A percentile compares a stretch with the other conserved stretches of the same genome.
phyloP scores from a whole-genome alignment of 257 asterid species.

The Capsicum chinense region DNA sequence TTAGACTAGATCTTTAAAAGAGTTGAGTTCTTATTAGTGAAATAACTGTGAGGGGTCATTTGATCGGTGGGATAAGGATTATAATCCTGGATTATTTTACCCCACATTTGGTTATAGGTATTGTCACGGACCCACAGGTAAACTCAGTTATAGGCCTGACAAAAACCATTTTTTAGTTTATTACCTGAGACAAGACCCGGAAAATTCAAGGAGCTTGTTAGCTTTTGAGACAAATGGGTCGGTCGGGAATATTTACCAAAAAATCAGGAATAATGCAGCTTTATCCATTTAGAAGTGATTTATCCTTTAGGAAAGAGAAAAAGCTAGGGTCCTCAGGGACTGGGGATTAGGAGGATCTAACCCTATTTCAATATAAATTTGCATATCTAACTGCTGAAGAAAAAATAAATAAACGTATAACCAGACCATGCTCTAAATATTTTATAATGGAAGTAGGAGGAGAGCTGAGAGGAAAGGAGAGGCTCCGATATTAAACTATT shows the following conservation, averaged over 20 bases:
- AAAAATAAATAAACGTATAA: neutral
- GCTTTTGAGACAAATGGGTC: neutral
- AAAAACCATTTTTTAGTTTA: slow-evolving; percentile 26
- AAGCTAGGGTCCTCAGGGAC: neutral
- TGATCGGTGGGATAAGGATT: neutral
- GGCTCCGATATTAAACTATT: slow-evolving; percentile 6
- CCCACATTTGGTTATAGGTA: slow-evolving; percentile 18
- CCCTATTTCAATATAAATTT: neutral
- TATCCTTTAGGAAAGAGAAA: neutral
- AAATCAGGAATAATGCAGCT: neutral
- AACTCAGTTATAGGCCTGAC: slow-evolving; percentile 73
- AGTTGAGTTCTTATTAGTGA: neutral
- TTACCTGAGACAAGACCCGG: neutral
- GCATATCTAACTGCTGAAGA: neutral
- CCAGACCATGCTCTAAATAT: neutral
- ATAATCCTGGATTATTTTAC: neutral
- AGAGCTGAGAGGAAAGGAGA: slow-evolving; percentile 4
- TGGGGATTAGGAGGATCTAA: neutral
- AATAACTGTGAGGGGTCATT: neutral
- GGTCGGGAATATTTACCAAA: neutral
- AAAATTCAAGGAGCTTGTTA: slow-evolving; percentile 4
- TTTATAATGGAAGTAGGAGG: slow-evolving; percentile 15
- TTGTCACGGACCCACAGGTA: slow-evolving; percentile 78
- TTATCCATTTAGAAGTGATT: neutral
- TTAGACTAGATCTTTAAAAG: neutral